Conservation (phyloP, 163 green algal species). For the Volvox carteri region DNA sequence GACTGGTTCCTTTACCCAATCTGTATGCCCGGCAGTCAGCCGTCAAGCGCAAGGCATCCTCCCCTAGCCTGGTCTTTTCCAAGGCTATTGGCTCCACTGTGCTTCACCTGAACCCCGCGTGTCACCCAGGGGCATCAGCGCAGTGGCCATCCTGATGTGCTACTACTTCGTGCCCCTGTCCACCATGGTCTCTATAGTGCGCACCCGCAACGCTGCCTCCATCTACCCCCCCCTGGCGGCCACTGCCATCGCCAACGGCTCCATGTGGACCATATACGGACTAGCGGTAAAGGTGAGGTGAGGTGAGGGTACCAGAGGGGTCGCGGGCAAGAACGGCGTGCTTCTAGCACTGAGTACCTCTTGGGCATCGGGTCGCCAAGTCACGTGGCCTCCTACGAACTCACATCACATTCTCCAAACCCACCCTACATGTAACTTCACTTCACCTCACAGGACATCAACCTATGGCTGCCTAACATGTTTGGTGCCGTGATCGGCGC, state of each 20-base stretch:
- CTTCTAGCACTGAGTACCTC: too few species aligned
- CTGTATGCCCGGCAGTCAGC: too few species aligned
- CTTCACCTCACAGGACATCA: constrained; percentile 68
- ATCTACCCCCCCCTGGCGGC: constrained; percentile 68
- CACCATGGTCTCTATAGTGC: constrained; percentile 69
- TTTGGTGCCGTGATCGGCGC: constrained; percentile 57
- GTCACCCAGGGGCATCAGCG: constrained; percentile 55
- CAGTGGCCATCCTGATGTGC: constrained; percentile 50
- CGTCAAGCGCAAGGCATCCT: too few species aligned
- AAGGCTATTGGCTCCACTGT: too few species aligned
- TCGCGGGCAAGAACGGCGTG: too few species aligned
- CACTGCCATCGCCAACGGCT: constrained; percentile 73
- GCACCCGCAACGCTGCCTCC: constrained; percentile 62
- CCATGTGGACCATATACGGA: constrained; percentile 76
- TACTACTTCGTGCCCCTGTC: constrained; percentile 67
- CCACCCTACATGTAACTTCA: too few species aligned
- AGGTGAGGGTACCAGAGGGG: neutral
- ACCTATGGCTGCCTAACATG: constrained; percentile 75
- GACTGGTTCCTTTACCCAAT: too few species aligned
- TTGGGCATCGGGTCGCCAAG: too few species aligned
- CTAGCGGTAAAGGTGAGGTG: constrained; percentile 56
- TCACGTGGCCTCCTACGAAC: too few species aligned
- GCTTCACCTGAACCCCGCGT: too few species aligned
- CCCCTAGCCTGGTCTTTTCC: too few species aligned
- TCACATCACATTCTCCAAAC: too few species aligned